Conservation (phyloP, 2,329 filamentous ascomycete genomes). For the Monosporascus sp. region DNA sequence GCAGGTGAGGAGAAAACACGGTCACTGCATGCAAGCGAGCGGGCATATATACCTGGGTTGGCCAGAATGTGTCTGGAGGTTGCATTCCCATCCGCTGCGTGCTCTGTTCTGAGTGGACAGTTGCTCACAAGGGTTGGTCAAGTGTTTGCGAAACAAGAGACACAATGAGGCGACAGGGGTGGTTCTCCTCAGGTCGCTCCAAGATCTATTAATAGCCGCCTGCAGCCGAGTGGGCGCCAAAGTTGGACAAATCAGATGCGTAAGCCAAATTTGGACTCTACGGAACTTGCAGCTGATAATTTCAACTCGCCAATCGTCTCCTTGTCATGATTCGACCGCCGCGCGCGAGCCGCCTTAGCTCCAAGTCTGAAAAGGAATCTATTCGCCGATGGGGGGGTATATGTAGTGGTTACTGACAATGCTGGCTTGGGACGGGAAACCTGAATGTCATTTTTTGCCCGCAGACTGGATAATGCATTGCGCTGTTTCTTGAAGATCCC, state of each 20-base stretch:
- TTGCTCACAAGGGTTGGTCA: slow-evolving; percentile 15
- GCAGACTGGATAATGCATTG: too few species aligned
- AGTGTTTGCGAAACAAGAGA: slow-evolving; percentile 27
- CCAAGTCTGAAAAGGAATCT: not conserved
- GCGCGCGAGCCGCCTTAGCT: not conserved
- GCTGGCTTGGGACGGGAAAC: not conserved
- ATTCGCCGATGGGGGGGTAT: not conserved
- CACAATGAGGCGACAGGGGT: slow-evolving; percentile 11
- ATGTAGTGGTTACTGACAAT: not conserved
- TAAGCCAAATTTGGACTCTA: slow-evolving; percentile 14
- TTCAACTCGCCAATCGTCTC: slow-evolving; percentile 17
- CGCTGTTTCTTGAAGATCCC: too few species aligned
- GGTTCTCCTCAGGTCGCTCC: not conserved
- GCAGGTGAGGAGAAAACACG: not conserved
- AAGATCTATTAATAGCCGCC: slow-evolving; percentile 23
- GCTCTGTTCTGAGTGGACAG: slow-evolving; percentile 17
- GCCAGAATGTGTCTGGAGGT: not conserved
- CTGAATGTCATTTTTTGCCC: not conserved
- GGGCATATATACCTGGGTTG: not conserved
- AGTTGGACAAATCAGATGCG: slow-evolving; percentile 8
- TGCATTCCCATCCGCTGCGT: slow-evolving; percentile 6
- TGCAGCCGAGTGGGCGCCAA: slow-evolving; percentile 14
- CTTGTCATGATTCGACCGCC: not conserved
- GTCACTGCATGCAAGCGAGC: not conserved
- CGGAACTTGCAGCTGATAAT: slow-evolving; percentile 17